Base-by-base conservation (phyloP, 352 stramenopile species). In the Aphanomyces cochlioides region DNA sequence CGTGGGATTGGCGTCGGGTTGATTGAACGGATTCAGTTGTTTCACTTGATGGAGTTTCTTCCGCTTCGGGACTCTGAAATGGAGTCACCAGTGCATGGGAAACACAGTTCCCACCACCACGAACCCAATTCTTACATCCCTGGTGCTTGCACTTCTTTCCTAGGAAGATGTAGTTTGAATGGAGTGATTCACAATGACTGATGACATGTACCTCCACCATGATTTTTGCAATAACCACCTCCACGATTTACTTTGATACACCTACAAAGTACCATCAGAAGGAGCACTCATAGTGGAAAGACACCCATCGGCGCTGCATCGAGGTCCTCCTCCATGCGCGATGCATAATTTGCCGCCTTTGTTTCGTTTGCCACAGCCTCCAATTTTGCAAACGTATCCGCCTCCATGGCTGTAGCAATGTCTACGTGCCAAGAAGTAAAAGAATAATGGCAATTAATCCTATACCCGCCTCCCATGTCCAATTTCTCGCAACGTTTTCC, bases 191-290 rank as follows among this genome's bases (percentile, higher is more conserved):
- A 2, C 43, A n/a, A 50, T 50, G 43, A 50, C 43, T n/a, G 2
- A 50, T 50, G 43, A 50, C 43, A 50, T 28, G 28, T 50, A 50
- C 43, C 43, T 12, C 43, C 43, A n/a, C 43, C 43, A n/a, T 50
- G 43, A n/a, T n/a, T n/a, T 50, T 50, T 50, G 43, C 43, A 50
- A n/a, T 50, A 50, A n/a, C 43, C 43, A n/a, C 43, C 43, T 12
- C 43, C 43, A n/a, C 43, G 43, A n/a, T 50, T 50, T 12, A 50
- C 10, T 50, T 50, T 50, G 10, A n/a, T 50, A n/a, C 43, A 50
- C 43, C 43, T 50, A 50, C 17, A n/a, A 50, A n/a, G 43, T n/a
- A n/a, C 10, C 43, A n/a, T n/a, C 43, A n/a, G 43, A n/a, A n/a
- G 10, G 2, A 50, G 43, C 10, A 50, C 17, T 50, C 10, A 50